Evolutionary conservation across 176 grass and related monocot species (phyloP), one percentile per base, ranked within the genome.

Genomic region (Aegilops longissima): DNA sequence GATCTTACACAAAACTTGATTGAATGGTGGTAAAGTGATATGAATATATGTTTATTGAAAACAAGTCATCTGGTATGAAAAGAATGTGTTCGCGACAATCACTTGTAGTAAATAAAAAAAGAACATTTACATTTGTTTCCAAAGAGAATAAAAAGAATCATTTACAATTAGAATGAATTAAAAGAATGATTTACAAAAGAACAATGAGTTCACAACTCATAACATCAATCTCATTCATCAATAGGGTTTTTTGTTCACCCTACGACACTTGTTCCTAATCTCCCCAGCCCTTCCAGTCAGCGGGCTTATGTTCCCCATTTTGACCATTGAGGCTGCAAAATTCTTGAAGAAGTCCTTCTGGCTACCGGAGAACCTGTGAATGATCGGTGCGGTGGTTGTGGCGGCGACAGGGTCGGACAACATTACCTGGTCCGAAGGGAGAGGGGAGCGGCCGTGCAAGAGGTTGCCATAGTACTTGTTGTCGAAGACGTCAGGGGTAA

Each of bases 221-320:
- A 2, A 12, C 21, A 13, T 24, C 20, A 72, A 72, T 24, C 20
- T 6, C 20, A 24, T 11, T 51, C 12, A 6, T 79, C n/a, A 79
- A 12, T 40, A 83, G 27, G 62, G 71, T 33, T 40, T 24, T 12
- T 4, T 74, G 83, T 93, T 93, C 9, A 93, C 56, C 61, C 69
- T 64, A 6, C 81, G 69, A 70, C 91, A 93, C 58, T 86, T 87
- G 2, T 21, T 82, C 70, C 91, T 88, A 66, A 93, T 88, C 91
- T 93, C 85, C 1, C 91, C 91, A 3, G 27, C 17, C 13, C 4
- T 84, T 44, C 88, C 88, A 0, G 88, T 90, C 18, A 93, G 2
- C 16, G 85, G 62, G 74, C 61, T 29, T 30, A 93, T 90, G 61
- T 90, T 90, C 8, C 91, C 88, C 91, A 94, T 94, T 20, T 91